Base-by-base conservation (phyloP, 805 yeast species). In the Yarrowia osloensis region DNA sequence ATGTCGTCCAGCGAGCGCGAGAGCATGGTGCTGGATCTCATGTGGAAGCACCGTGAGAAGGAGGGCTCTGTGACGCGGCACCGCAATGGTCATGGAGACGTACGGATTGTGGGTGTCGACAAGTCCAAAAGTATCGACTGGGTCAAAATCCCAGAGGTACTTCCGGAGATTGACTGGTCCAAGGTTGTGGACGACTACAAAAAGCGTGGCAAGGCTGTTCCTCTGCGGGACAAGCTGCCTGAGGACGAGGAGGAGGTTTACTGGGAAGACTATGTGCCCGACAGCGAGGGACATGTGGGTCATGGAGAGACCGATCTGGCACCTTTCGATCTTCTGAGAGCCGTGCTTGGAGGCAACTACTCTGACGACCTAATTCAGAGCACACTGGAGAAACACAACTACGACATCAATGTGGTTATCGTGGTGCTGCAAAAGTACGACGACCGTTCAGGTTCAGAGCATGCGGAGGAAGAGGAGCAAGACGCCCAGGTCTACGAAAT, bases 31-130 rank as follows among this genome's bases (percentile, higher is more conserved):
- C 72, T 81, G 71, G 82, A 78, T 63, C 76, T 81, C 12, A 68
- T 81, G 67, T 78, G 82, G 81, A 75, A 72, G 31, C 82, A 80
- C 66, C 75, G 78, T 42, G 81, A 78, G 1, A 69, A 74, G 6
- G 71, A 70, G 21, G 47, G 68, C 5, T 57, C 52, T 1, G 65
- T 46, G 24, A 29, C 50, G 22, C 15, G 47, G 12, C 52, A 40
- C 50, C 70, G 66, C 35, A 61, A 35, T 15, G 42, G 42, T 1
- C 35, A 61, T 15, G 54, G 54, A n/a, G 54, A 44, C 22, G 66
- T 46, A 15, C 54, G 54, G 24, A 35, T 40, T 12, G 47, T 47
- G 61, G 66, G 55, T 3, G 67, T 67, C 17, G 65, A 68, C 29
- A 40, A 46, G 24, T 55, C 66, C 46, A 40, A 65, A 31, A 24